Base-by-base conservation (phyloP, 306 rosid species). In the Citrullus colocynthis region DNA sequence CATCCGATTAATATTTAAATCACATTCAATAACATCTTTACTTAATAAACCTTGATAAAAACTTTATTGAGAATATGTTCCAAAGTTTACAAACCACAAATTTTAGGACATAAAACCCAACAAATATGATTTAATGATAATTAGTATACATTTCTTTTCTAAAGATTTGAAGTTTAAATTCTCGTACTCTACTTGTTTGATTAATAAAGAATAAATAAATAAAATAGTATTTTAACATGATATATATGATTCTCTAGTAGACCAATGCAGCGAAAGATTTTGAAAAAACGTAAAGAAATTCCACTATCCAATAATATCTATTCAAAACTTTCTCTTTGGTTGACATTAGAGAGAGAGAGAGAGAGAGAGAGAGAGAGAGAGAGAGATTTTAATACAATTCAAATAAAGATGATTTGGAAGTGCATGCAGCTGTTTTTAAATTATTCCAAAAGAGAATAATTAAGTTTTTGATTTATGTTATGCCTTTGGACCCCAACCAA, bases 401-500 rank as follows among this genome's bases (percentile, higher is more conserved):
- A 18, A 62, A 15, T 6, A 69, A n/a, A 37, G 73, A 32, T 63
- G 20, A 66, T 48, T 66, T 18, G 75, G 74, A 67, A 67, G 34
- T 69, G 75, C 75, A 42, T 45, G 75, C 10, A 21, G 51, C 39
- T 44, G 41, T 20, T 13, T 18, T 8, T 65, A 18, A 32, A 16
- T 52, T 17, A 65, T 34, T 65, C 44, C 73, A 15, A 65, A 18
- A 39, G 32, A 65, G 30, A 65, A 65, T 37, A 16, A 52, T 52
- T 52, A 64, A 64, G 21, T 30, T 65, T 65, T 65, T 18, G 54
- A 34, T 64, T 64, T 64, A 6, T 64, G 48, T 34, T 63, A 16
- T 63, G 45, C 71, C 13, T 64, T 64, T 64, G 71, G 71, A 64
- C 71, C 70, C 71, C 71, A 64, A 62, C n/a, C 67, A 30, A 61